Percentiles rank a stretch among this genome's conserved stretches.
phyloP scores from a whole-genome alignment of 2,329 filamentous ascomycete genomes.

The Aurifilum marmelostoma region DNA sequence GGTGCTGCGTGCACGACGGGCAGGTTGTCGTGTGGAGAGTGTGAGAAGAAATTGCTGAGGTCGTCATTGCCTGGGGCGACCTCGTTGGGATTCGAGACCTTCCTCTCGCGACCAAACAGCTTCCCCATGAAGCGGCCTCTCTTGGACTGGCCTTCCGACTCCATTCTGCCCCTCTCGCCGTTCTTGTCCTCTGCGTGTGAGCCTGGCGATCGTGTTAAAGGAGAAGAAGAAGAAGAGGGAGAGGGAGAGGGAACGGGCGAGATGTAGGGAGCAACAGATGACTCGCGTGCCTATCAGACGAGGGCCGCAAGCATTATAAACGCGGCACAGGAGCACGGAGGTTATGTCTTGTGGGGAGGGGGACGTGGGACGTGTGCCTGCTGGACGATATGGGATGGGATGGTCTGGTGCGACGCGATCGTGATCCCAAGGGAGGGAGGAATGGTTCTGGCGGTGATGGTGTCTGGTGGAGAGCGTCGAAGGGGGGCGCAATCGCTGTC shows the following conservation, averaged over 20 bases:
- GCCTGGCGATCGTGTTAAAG: background rate
- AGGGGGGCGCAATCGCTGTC: background rate
- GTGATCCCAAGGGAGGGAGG: slow-evolving; percentile 24
- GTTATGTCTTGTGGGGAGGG: slow-evolving; percentile 2
- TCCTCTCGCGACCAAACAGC: slow-evolving; percentile 54
- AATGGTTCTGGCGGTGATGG: background rate
- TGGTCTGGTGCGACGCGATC: slow-evolving; percentile 26
- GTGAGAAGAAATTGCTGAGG: slow-evolving; percentile 63
- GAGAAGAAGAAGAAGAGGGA: background rate
- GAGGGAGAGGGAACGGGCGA: slow-evolving; percentile 1
- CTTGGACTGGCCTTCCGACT: slow-evolving; percentile 35
- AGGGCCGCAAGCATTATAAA: slow-evolving; percentile 21
- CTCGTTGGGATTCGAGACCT: slow-evolving; percentile 44
- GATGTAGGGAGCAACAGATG: slow-evolving; percentile 14
- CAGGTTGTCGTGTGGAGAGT: slow-evolving; percentile 55
- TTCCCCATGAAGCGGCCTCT: slow-evolving; percentile 66
- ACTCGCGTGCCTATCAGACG: slow-evolving; percentile 25
- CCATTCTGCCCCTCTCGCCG: slow-evolving; percentile 20
- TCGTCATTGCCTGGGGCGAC: slow-evolving; percentile 49
- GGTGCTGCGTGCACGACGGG: slow-evolving; percentile 56
- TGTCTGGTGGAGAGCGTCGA: slow-evolving; percentile 8
- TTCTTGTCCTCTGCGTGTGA: slow-evolving; percentile 1
- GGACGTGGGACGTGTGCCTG: background rate
- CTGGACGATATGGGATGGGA: slow-evolving; percentile 7
- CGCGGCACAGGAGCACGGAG: slow-evolving; percentile 7